phyloP scores from a whole-genome alignment of 106 monocot species.

The Xerophyta viscosa region DNA sequence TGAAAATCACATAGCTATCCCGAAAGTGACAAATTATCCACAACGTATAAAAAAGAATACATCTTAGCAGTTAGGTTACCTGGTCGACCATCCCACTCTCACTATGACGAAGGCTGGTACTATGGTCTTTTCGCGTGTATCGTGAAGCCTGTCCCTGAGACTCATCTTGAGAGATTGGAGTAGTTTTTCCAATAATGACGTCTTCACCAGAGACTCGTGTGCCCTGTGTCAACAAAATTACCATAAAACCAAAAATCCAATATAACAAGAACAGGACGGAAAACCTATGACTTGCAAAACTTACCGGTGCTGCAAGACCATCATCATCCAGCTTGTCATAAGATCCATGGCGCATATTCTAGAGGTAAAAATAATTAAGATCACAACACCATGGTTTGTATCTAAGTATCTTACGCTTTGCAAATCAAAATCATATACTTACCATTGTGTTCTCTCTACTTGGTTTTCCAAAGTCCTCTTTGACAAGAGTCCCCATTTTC shows the following conservation, averaged over 20 bases:
- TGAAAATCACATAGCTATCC: neutral
- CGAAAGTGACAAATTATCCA: no score
- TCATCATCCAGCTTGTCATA: conserved; percentile 98
- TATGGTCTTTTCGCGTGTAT: conserved; percentile 84
- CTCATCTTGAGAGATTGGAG: conserved; percentile 94
- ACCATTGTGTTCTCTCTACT: conserved; percentile 99
- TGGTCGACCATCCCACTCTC: conserved; percentile 99
- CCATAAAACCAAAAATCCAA: neutral
- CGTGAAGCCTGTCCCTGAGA: conserved; percentile 87
- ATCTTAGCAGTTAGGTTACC: conserved; percentile 40
- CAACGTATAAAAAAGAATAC: no score
- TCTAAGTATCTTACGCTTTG: no score
- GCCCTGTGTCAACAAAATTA: conserved; percentile 38
- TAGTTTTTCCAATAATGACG: conserved; percentile 97
- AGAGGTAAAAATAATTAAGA: no score
- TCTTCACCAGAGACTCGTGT: conserved; percentile 99
- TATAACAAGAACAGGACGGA: neutral
- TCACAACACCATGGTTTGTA: no score
- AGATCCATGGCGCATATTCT: conserved; percentile 98
- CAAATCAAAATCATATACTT: no score
- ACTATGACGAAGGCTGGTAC: conserved; percentile 93
- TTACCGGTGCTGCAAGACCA: conserved; percentile 98
- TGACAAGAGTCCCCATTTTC: conserved; percentile 98
- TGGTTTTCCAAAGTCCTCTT: conserved; percentile 96
- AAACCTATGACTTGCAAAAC: conserved; percentile 6